phyloP scores from a whole-genome alignment of 2,329 filamentous ascomycete species.

The Elsinoe perseae region DNA sequence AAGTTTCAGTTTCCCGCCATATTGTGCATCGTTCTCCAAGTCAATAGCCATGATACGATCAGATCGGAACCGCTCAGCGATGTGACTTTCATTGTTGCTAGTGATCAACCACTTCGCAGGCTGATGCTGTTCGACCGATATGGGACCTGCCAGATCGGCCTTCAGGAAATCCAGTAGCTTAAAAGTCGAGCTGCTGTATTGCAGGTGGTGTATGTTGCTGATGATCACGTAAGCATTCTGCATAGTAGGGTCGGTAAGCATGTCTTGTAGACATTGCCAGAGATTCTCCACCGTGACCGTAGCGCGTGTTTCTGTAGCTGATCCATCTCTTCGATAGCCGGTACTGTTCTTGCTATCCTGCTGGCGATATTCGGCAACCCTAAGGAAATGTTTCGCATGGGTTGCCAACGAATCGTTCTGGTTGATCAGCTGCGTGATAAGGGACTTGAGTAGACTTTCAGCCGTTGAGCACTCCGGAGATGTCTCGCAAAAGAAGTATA shows the following conservation, averaged over 20 bases:
- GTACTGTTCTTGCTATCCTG: not conserved
- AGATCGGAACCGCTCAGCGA: not conserved
- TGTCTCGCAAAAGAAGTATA: slow-evolving; percentile 15
- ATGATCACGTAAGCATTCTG: not conserved
- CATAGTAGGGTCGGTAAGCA: slow-evolving; percentile 7
- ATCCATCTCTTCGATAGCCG: not conserved
- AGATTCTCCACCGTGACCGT: slow-evolving; percentile 12
- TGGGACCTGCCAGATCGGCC: not conserved
- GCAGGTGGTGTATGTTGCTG: slow-evolving; percentile 6
- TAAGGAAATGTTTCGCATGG: slow-evolving; percentile 10
- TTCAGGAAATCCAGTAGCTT: not conserved
- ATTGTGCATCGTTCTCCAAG: slow-evolving; percentile 11
- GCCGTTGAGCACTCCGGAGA: not conserved
- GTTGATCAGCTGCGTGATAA: slow-evolving; percentile 16
- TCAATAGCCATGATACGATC: not conserved
- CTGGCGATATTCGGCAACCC: not conserved
- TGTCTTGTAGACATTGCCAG: slow-evolving; percentile 15
- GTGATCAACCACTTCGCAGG: slow-evolving; percentile 12
- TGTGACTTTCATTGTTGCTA: slow-evolving; percentile 3
- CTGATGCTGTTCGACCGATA: not conserved
- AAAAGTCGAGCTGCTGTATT: not conserved
- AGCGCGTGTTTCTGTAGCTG: not conserved
- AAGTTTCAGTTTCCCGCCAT: slow-evolving; percentile 8
- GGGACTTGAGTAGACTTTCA: slow-evolving; percentile 15
- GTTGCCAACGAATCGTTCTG: slow-evolving; percentile 16